Conservation (phyloP, 2,329 filamentous ascomycete genomes). For the Fusarium sambucinum region DNA sequence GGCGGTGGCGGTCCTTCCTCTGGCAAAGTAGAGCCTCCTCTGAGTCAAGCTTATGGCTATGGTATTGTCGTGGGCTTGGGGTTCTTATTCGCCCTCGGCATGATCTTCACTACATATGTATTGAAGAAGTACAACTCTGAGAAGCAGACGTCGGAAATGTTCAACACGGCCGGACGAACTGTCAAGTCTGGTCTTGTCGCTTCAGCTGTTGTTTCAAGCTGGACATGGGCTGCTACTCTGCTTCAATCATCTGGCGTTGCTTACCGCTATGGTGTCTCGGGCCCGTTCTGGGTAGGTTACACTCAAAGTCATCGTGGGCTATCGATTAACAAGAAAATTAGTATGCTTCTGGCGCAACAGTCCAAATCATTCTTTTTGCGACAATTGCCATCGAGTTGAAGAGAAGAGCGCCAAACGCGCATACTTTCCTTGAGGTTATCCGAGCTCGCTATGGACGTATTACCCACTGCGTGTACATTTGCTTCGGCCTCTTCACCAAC, state of each 20-base stretch:
- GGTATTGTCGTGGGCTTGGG: slow-evolving; percentile 81
- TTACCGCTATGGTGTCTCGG: slow-evolving; percentile 79
- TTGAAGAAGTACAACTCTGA: slow-evolving; percentile 64
- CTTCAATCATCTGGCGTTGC: slow-evolving; percentile 85
- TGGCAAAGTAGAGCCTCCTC: slow-evolving; percentile 47
- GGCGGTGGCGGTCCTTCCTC: slow-evolving; percentile 37
- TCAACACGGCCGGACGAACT: slow-evolving; percentile 87
- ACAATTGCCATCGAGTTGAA: slow-evolving; percentile 93
- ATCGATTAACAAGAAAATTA: neutral
- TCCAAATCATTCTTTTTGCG: slow-evolving; percentile 90
- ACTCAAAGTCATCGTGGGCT: neutral
- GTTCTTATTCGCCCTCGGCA: slow-evolving; percentile 78
- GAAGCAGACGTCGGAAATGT: slow-evolving; percentile 91
- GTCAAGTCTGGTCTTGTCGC: slow-evolving; percentile 91
- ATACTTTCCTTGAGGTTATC: slow-evolving; percentile 86
- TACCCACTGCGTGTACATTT: slow-evolving; percentile 82
- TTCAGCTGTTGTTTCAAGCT: slow-evolving; percentile 89
- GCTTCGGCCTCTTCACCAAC: slow-evolving; percentile 86
- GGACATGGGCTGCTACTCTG: slow-evolving; percentile 92
- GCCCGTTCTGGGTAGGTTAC: slow-evolving; percentile 61
- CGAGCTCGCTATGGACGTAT: slow-evolving; percentile 76
- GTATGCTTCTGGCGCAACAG: slow-evolving; percentile 75
- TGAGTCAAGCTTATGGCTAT: slow-evolving; percentile 77
- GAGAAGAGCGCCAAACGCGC: slow-evolving; percentile 86
- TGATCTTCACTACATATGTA: slow-evolving; percentile 55